These are phyloP conservation scores for Xanthoconium separans DNA, from an alignment of 1,284 basidiomycete genomes.

Conservation along the genomic window DNA sequence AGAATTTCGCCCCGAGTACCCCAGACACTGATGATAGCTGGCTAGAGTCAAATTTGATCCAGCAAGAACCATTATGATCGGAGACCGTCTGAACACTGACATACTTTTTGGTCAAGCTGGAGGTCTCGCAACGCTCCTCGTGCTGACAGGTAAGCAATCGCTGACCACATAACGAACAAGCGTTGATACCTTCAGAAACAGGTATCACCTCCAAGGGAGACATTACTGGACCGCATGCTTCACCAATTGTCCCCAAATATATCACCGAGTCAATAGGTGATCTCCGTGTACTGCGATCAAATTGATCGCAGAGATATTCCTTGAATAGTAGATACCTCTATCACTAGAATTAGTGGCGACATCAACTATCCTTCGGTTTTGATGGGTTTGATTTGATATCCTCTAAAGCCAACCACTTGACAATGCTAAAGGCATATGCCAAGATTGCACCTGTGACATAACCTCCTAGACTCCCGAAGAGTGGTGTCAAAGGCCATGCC, in stretches of 20 bases:
- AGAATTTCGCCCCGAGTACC: not conserved
- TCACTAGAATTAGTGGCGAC: not conserved
- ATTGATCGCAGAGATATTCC: slow-evolving; percentile 19
- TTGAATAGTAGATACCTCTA: slow-evolving; percentile 6
- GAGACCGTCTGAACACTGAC: slow-evolving; percentile 94
- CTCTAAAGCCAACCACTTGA: slow-evolving; percentile 44
- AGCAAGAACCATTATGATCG: slow-evolving; percentile 87
- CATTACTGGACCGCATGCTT: slow-evolving; percentile 69
- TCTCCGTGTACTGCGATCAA: slow-evolving; percentile 41
- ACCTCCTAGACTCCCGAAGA: slow-evolving; percentile 66
- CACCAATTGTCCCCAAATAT: slow-evolving; percentile 75
- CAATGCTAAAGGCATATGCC: slow-evolving; percentile 51
- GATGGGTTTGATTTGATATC: slow-evolving; percentile 13
- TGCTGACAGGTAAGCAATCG: slow-evolving; percentile 78
- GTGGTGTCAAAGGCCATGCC: slow-evolving; percentile 81
- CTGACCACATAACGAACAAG: slow-evolving; percentile 2
- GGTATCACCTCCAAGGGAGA: slow-evolving; percentile 75
- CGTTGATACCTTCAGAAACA: slow-evolving; percentile 29
- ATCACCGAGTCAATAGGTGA: slow-evolving; percentile 81
- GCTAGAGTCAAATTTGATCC: slow-evolving; percentile 83
- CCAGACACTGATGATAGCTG: slow-evolving; percentile 1
- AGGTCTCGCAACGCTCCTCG: slow-evolving; percentile 84
- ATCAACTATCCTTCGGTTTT: slow-evolving; percentile 23
- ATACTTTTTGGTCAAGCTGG: slow-evolving; percentile 89
- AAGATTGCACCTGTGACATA: slow-evolving; percentile 62